Evolutionary conservation across 2,329 filamentous ascomycete genomes (phyloP), one percentile per base, ranked within the genome.

Genomic region (Penicillium thymicola): DNA sequence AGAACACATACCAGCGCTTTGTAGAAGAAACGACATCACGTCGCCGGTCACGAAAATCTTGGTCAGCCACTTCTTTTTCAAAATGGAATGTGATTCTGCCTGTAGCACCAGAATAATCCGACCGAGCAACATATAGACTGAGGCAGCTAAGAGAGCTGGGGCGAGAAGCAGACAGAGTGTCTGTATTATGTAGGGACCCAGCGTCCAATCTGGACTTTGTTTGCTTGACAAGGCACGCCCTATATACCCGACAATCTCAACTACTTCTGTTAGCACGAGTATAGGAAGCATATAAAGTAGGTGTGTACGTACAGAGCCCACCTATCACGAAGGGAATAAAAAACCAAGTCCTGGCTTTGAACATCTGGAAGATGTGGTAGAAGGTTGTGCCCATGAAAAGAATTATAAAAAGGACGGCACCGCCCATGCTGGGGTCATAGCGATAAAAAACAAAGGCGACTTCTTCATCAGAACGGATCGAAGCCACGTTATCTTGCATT

Each of bases 331-430:
- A 48, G 11, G 45, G n/a, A 51, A 46, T 2, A 49, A 57, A 48
- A 10, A 36, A 38, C 45, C 45, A 48, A 13, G 45, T 18, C 21
- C 16, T 23, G 5, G 34, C 6, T 48, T 37, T 48, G 32, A 38
- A 27, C 18, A 27, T 43, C 38, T 14, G 59, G 55, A 30, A 62
- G 25, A 61, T 59, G 21, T 58, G 55, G 53, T 57, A 59, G 41
- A 62, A 62, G 13, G 54, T 49, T 30, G 56, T 54, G 18, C 50
- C 36, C 40, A 62, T 55, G n/a, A 59, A 48, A 48, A 48, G 45
- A 9, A 48, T 16, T 2, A 16, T 28, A 14, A 48, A 48, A n/a
- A 48, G 45, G 23, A 48, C 16, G 1, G 45, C 45, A 48, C 45
- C 45, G 16, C 32, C 45, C 45, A 48, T 48, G 32, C 45, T 48